Conservation (phyloP, 1,284 basidiomycete genomes). For the Irpex sp. region DNA sequence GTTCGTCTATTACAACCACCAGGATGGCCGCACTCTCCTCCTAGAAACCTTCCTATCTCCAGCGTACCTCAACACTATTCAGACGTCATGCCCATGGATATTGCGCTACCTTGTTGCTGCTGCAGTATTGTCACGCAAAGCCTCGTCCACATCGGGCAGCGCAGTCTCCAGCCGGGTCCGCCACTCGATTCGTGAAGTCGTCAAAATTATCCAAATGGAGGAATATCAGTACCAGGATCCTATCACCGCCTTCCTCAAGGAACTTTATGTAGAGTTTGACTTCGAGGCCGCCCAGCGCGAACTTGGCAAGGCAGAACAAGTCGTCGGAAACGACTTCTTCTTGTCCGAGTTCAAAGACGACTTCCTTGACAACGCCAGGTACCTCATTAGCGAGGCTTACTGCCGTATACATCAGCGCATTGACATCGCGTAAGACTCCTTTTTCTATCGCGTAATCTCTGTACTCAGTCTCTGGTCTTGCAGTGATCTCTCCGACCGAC, state of each 20-base stretch:
- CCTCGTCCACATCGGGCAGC: constrained; percentile 32
- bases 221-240: constrained; percentile 96
- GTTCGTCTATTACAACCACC: constrained; percentile 98
- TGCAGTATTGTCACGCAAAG: constrained; percentile 86
- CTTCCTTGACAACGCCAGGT: constrained; percentile 94
- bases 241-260: constrained; percentile 89
- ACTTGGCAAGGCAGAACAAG: constrained; percentile 76
- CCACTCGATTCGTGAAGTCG: constrained; percentile 84
- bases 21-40: constrained; percentile 87
- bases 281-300: constrained; percentile 87
- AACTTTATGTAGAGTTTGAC: constrained; percentile 92
- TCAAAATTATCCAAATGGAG: constrained; percentile 89
- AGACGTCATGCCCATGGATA: constrained; percentile 94
- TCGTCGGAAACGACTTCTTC: constrained; percentile 94
- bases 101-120: constrained; percentile 93
- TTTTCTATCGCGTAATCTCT: no score
- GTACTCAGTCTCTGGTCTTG: no score
- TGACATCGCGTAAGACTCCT: constrained; percentile 76
- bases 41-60: constrained; percentile 96
- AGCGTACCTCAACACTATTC: constrained; percentile 97
- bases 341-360: constrained; percentile 86
- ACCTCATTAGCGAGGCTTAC: constrained; percentile 95
- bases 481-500: constrained; percentile 87
- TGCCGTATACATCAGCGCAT: constrained; percentile 97
- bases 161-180: constrained; percentile 70